These are phyloP conservation scores for Trichoderma endophyticum DNA, from an alignment of 2,329 filamentous ascomycete genomes.

Conservation along the genomic window DNA sequence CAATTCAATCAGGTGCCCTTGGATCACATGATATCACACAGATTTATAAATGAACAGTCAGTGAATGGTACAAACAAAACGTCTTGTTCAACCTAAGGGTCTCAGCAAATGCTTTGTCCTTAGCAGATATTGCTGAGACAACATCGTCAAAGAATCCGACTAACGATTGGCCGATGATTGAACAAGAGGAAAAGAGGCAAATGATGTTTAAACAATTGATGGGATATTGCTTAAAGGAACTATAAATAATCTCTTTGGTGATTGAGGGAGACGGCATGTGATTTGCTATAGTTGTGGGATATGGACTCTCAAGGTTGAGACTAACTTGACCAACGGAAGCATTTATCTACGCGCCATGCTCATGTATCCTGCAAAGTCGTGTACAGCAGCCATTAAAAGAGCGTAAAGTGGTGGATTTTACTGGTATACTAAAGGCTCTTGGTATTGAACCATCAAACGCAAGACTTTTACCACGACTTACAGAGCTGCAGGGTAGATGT, in stretches of 20 bases:
- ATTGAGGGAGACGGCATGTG: background rate
- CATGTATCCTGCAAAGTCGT: background rate
- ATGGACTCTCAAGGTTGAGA: background rate
- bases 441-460: background rate
- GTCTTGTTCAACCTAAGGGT: background rate
- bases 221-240: background rate
- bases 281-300: background rate
- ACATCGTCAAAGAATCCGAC: background rate
- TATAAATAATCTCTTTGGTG: background rate
- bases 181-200: background rate
- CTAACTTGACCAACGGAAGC: background rate
- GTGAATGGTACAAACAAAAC: background rate
- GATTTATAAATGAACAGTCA: background rate
- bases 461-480: background rate
- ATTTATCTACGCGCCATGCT: background rate
- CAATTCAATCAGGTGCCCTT: background rate
- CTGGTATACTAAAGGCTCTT: background rate
- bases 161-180: background rate
- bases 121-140: background rate
- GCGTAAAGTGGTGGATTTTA: background rate
- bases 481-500: background rate
- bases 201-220: background rate
- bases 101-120: background rate
- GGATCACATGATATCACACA: background rate
- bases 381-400: background rate